Conservation (phyloP, 2,329 filamentous ascomycete species). For the Hymenoscyphus linearis region DNA sequence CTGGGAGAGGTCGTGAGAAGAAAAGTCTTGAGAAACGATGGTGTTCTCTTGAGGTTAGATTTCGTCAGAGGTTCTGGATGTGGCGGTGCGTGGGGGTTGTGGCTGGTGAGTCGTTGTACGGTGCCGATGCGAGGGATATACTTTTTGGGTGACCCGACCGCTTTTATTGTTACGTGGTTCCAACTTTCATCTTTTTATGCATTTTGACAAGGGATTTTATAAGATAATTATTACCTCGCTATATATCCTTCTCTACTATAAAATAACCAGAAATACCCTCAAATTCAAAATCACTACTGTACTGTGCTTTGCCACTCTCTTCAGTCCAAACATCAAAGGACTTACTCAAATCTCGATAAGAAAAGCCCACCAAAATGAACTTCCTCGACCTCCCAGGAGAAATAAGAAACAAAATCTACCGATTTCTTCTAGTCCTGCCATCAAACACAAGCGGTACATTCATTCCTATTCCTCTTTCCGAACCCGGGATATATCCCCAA, state of each 20-base stretch:
- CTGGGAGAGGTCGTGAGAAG: neutral
- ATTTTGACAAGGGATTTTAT: too few relatives aligned
- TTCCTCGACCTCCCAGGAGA: conserved; percentile 48
- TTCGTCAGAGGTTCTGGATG: conserved; percentile 1
- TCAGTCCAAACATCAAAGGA: neutral
- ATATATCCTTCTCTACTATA: too few relatives aligned
- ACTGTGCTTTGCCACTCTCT: neutral
- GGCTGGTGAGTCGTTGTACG: neutral
- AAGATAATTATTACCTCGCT: too few relatives aligned
- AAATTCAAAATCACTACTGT: neutral
- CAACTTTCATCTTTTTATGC: too few relatives aligned
- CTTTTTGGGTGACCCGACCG: neutral
- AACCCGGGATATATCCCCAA: conserved; percentile 30
- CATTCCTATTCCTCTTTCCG: conserved; percentile 7
- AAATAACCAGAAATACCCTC: too few relatives aligned
- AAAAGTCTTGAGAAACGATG: neutral
- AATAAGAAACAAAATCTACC: conserved; percentile 54
- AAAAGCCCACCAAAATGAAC: neutral
- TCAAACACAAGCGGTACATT: conserved; percentile 6
- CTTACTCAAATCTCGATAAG: neutral
- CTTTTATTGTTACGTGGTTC: too few relatives aligned
- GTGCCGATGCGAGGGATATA: neutral
- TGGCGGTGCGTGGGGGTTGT: neutral
- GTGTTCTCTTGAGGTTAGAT: neutral
- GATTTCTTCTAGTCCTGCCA: conserved; percentile 26